These are phyloP conservation scores for Hypsizygus ulmarius DNA, from an alignment of 1,284 basidiomycete species.

Conservation along the genomic window DNA sequence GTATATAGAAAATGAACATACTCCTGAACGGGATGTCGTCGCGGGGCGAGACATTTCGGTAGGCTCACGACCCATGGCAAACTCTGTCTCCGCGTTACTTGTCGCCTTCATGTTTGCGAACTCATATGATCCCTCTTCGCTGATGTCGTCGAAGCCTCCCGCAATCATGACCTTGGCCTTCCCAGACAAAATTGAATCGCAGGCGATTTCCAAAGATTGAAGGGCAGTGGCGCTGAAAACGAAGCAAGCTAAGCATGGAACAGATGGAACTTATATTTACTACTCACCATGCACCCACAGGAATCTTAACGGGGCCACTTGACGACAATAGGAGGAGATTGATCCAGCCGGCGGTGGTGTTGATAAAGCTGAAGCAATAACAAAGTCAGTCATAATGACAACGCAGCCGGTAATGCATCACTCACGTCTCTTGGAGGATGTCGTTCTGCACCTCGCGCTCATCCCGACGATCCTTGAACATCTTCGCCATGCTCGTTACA, in stretches of 20 bases:
- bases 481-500: constrained; percentile 82
- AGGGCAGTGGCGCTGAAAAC: constrained; percentile 83
- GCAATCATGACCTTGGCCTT: constrained; percentile 99
- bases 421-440: constrained; percentile 95
- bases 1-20: constrained; percentile 34
- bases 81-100: constrained; percentile 93
- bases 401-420: constrained; percentile 17
- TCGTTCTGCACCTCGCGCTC: constrained; percentile 98
- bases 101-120: constrained; percentile 99
- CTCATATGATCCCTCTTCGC: constrained; percentile 95
- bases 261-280: not conserved
- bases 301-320: constrained; percentile 96
- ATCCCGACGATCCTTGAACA: constrained; percentile 98
- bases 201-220: constrained; percentile 97
- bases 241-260: constrained; percentile 9
- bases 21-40: constrained; percentile 91
- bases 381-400: constrained; percentile 10
- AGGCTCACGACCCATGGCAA: constrained; percentile 98
- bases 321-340: constrained; percentile 93
- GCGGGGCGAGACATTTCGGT: constrained; percentile 98
- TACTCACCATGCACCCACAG: constrained; percentile 92
- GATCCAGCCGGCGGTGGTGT: constrained; percentile 97
- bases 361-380: constrained; percentile 74
- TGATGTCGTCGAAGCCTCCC: constrained; percentile 97
- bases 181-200: constrained; percentile 89